A percentile compares a stretch with the other conserved stretches of the same genome.
These are phyloP conservation scores for Amauroascus niger DNA, from an alignment of 2,329 filamentous ascomycete genomes.

Conservation along the genomic window DNA sequence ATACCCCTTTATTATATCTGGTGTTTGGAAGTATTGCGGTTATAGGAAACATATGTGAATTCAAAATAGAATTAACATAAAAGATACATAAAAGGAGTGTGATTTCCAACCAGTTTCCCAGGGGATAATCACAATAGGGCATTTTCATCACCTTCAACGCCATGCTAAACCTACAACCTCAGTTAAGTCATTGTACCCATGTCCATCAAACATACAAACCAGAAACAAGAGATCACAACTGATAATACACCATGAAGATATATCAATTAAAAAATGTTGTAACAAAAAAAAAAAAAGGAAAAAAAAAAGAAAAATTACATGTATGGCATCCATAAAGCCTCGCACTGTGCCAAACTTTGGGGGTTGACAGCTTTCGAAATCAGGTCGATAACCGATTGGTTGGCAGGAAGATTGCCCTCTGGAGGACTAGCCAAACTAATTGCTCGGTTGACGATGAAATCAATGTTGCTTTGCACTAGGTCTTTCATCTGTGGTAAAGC, in stretches of 20 bases:
- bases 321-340: conserved; percentile 96
- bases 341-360: conserved; percentile 74
- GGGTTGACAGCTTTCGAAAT: conserved; percentile 91
- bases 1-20: not conserved
- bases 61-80: conserved; percentile 10
- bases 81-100: not conserved
- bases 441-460: conserved; percentile 84
- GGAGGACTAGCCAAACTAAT: conserved; percentile 71
- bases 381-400: conserved; percentile 92
- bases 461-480: conserved; percentile 74
- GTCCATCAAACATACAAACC: conserved; percentile 11
- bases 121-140: not conserved
- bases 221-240: conserved; percentile 14
- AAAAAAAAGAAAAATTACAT: conserved; percentile 42
- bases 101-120: not conserved
- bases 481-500: conserved; percentile 58
- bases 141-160: conserved; percentile 5
- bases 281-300: conserved; percentile 11
- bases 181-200: not conserved
- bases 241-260: conserved; percentile 12
- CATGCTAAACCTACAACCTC: conserved; percentile 10
- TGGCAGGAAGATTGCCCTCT: conserved; percentile 72
- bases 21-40: not conserved
- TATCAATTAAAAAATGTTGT: conserved; percentile 14
- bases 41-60: not conserved